Base-by-base conservation (phyloP, 148 eudicot genomes). In the Silene uniflora region DNA sequence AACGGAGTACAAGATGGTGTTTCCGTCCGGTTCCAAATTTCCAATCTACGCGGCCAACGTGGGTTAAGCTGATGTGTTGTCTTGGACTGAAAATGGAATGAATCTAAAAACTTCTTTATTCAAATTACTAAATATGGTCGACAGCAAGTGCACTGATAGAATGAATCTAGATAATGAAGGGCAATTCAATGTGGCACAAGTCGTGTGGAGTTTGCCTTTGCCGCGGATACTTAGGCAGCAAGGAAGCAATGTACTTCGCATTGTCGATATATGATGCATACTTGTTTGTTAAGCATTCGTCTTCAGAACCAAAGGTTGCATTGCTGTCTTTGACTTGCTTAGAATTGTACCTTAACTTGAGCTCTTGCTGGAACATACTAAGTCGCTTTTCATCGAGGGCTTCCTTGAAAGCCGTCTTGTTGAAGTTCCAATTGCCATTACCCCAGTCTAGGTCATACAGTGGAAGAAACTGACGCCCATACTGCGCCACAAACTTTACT, bases 371-470 rank as follows among this genome's bases (percentile, higher is more conserved):
- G 6, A 81, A 62, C 23, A 2, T 13, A 11, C 0, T 11, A n/a
- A n/a, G 56, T 61, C 72, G 17, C 23, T 55, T 66, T 21, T 12
- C 22, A 0, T 16, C 27, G 8, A 63, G 17, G 10, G 49, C 39
- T 59, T 66, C 35, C 19, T 46, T 70, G 29, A 79, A 47, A 2
- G 58, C 22, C 42, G 42, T n/a, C 12, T 69, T 62, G 10, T 79
- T 72, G 63, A 81, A 67, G 18, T 46, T 77, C 86, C 88, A 86
- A 32, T 59, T 73, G 6, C 85, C 88, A 0, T 78, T 81, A 62
- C 74, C 81, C 88, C 86, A 86, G 13, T 86, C 62, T 60, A 79
- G 73, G 49, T 81, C 59, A 12, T 86, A 86, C 23, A 79, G 67
- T 1, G 78, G 13, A 62, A 83, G 86, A 78, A 83, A 83, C 17